These are phyloP conservation scores for Luzula sylvatica DNA, from an alignment of 176 grass and related monocot genomes.

Conservation along the genomic window DNA sequence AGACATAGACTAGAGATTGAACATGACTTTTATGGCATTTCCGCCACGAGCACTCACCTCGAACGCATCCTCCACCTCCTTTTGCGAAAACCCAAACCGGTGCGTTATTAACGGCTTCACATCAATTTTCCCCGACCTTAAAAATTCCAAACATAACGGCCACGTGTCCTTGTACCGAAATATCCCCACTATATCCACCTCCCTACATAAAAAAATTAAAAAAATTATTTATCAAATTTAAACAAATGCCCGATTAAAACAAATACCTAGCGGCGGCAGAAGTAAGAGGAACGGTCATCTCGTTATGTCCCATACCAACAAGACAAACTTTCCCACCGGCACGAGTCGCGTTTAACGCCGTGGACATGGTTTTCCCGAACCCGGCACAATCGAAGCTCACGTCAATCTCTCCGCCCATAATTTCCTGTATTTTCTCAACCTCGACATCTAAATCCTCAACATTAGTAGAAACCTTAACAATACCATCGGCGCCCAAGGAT, in stretches of 20 bases:
- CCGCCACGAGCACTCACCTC: conserved; percentile 73
- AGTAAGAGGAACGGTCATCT: conserved; percentile 88
- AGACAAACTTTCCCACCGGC: conserved; percentile 72
- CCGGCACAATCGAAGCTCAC: conserved; percentile 80
- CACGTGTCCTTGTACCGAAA: conserved; percentile 96
- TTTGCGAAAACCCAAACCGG: conserved; percentile 71
- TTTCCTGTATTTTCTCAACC: conserved; percentile 36
- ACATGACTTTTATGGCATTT: conserved; percentile 95
- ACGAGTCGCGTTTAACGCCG: conserved; percentile 59
- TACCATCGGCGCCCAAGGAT: conserved; percentile 56
- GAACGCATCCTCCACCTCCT: conserved; percentile 71
- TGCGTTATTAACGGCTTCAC: conserved; percentile 88
- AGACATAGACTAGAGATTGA: conserved; percentile 50
- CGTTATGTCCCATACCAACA: conserved; percentile 81
- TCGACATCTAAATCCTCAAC: conserved; percentile 38
- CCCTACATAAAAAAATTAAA: conserved; percentile 22
- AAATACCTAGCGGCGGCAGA: conserved; percentile 50
- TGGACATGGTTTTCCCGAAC: conserved; percentile 85
- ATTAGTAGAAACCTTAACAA: conserved; percentile 35
- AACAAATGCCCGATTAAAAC: background rate
- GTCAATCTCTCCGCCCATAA: conserved; percentile 49
- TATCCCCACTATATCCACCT: conserved; percentile 79
- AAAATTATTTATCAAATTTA: background rate
- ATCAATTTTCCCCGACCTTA: conserved; percentile 60
- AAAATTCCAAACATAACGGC: conserved; percentile 69